Base-by-base conservation (phyloP, 176 grass and related monocot species). In the Microstegium vimineum region DNA sequence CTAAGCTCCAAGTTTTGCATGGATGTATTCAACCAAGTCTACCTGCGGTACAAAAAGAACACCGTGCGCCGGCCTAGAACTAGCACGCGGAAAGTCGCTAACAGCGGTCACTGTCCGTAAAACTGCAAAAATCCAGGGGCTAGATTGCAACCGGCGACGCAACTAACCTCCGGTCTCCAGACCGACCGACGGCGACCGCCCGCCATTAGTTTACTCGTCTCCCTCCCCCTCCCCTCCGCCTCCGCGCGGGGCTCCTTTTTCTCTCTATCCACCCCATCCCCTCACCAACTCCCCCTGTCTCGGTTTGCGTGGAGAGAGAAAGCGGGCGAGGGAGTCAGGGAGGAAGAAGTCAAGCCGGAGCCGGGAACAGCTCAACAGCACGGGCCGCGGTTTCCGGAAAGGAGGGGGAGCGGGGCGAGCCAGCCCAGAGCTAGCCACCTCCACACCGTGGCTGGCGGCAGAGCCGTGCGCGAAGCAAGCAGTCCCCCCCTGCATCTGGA, bases 271-370 rank as follows among this genome's bases (percentile, higher is more conserved):
- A 56, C 10, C 64, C 20, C 75, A 46, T 67, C 84, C 38, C 75
- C 81, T 68, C 88, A 86, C 75, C 76, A 84, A 83, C 89, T 87
- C 75, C 38, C 10, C 45, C 35, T 63, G 82, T 69, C 84, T 87
- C 84, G 52, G 68, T 68, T 88, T 75, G 77, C 35, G 51, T 60
- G 40, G 67, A 63, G 83, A 49, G 74, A 34, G 67, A 71, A 43
- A 71, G 17, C 0, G 3, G 43, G 17, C 0, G 3, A 22, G 37
- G 22, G n/a, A n/a, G n/a, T n/a, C n/a, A n/a, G 5, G 11, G 66
- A 69, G 36, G 14, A 14, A 16, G 69, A 23, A 33, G 68, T 62
- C 86, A 66, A 88, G 76, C 31, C 26, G 6, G 57, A 67, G 27
- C 47, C 62, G 33, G 54, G 41, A 56, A 56, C 78, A 32, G 73